phyloP scores from a whole-genome alignment of 257 asterid genomes.

The Buddleja alternifolia region DNA sequence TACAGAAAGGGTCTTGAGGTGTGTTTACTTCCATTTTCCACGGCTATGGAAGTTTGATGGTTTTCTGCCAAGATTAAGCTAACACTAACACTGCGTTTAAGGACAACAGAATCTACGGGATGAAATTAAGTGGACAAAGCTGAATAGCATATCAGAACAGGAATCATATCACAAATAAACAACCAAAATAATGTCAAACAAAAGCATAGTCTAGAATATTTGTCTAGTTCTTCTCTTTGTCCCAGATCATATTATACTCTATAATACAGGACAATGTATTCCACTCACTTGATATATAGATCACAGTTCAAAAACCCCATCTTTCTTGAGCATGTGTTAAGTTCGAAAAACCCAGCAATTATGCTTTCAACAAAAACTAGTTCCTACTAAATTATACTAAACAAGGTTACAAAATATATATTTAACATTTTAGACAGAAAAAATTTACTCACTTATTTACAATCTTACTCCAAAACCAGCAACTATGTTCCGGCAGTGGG shows the following conservation, averaged over 20 bases:
- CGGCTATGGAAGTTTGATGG: not conserved
- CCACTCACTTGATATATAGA: constrained; percentile 17
- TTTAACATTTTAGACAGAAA: constrained; percentile 21
- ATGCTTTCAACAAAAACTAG: constrained; percentile 1
- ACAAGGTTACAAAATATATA: constrained; percentile 26
- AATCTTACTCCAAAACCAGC: constrained; percentile 30
- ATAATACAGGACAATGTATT: constrained; percentile 16
- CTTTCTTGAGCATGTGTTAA: constrained; percentile 15
- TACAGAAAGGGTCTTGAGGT: not conserved
- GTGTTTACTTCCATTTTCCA: not conserved
- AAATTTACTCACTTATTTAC: constrained; percentile 42
- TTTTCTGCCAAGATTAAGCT: not conserved
- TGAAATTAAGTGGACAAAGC: too few relatives aligned
- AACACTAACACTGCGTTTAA: not conserved
- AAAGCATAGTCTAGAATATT: not conserved
- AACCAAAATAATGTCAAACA: not conserved
- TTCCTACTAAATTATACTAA: constrained; percentile 24
- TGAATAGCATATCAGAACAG: not conserved
- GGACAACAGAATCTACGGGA: too few relatives aligned
- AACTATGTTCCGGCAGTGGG: constrained; percentile 73
- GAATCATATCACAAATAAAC: not conserved
- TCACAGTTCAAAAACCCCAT: constrained; percentile 26
- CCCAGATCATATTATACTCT: constrained; percentile 2
- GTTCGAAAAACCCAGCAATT: constrained; percentile 29
- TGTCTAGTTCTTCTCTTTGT: not conserved